phyloP scores from a whole-genome alignment of 176 grass and related monocot species.

The Paspalum notatum region DNA sequence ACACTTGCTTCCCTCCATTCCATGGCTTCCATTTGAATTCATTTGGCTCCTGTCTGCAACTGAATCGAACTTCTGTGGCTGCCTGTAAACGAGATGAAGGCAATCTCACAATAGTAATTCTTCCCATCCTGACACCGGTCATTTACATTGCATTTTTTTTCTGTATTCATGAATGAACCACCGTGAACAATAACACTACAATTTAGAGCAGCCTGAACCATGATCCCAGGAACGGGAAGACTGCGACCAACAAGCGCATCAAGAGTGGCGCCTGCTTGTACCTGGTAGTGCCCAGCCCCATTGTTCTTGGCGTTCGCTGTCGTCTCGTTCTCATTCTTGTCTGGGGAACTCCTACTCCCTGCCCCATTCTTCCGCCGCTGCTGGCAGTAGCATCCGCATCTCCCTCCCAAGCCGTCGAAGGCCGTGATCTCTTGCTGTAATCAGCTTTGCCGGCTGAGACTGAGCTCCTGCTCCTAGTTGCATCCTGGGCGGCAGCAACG shows the following conservation, averaged over 20 bases:
- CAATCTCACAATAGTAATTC: neutral
- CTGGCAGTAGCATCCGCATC: neutral
- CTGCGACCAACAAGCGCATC: conserved; percentile 71
- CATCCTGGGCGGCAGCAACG: neutral
- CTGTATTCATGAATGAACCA: neutral
- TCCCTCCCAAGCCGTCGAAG: neutral
- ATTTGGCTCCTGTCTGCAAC: neutral
- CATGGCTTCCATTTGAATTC: neutral
- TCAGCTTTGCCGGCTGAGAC: neutral
- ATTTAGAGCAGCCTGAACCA: conserved; percentile 78
- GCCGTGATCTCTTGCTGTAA: neutral
- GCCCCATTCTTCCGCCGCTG: neutral
- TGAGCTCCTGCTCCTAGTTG: neutral
- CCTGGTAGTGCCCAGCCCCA: conserved; percentile 41
- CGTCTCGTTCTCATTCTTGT: conserved; percentile 28
- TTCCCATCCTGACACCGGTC: neutral
- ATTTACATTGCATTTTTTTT: neutral
- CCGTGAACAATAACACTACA: neutral
- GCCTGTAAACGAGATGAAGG: neutral
- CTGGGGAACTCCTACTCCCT: neutral
- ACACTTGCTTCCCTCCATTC: neutral
- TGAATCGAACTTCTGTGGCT: conserved; percentile 10
- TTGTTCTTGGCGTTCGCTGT: conserved; percentile 37
- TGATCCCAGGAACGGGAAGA: conserved; percentile 89
- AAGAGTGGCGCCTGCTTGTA: conserved; percentile 69